Evolutionary conservation across 768 basidiomycete genomes (phyloP), one percentile per base, ranked within the genome.

Genomic region (Podaxis sp.): DNA sequence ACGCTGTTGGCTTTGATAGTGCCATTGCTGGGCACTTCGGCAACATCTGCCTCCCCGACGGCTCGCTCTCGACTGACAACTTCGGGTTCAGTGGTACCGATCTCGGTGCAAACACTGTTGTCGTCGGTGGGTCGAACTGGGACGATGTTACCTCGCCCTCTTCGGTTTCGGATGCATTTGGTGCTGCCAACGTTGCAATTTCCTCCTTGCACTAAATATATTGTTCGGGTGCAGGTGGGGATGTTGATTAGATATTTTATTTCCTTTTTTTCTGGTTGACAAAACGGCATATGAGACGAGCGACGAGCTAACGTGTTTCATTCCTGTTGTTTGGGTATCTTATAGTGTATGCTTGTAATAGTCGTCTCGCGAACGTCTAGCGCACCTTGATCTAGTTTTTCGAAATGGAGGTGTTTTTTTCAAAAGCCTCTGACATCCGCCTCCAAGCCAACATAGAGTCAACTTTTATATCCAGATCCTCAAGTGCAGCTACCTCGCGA

Each of bases 61-160:
- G 73, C 2, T 68, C 69, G 24, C 53, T 77, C 62, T 73, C 64
- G 64, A 68, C 43, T 64, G 58, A 68, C 57, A 69, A 76, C 64
- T 69, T 71, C 41, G 76, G 75, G 11, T 76, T 77, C 70, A 63
- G 46, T 25, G 76, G 76, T 19, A 43, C 51, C 7, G 72, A 76
- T 53, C 40, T 74, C 33, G 77, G 76, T 24, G 65, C 65, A 54
- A 71, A 76, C 63, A 76, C 73, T 54, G 72, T 80, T 61, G 65
- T 76, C 56, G 69, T 75, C 43, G 59, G 64, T n/a, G 79, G 78
- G 62, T 69, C 66, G 70, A 81, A 82, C 76, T 82, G 80, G 80
- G 64, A 69, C 43, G 59, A 65, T 51, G 65, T 55, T 56, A 63
- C 55, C 63, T 72, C 70, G 15, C 75, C 63, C 43, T 52, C 58